A percentile compares a stretch with the other conserved stretches of the same genome.
Evolutionary conservation across 2,329 filamentous ascomycete genomes (phyloP).

Genomic region (Ambrosiella beaveri): DNA sequence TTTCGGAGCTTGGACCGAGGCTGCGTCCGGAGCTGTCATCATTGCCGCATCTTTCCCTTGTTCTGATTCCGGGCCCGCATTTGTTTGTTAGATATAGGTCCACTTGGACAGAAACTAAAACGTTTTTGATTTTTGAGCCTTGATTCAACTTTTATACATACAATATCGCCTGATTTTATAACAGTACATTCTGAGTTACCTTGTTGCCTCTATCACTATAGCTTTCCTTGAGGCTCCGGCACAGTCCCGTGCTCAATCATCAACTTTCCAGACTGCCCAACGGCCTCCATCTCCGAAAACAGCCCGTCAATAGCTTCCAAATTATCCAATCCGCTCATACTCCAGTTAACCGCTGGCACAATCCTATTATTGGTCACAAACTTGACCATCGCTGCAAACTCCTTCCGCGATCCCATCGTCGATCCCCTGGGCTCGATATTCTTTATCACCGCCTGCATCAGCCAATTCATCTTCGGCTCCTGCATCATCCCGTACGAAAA

Average conservation of each 20-base stretch:
- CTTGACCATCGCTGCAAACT: conserved; percentile 79
- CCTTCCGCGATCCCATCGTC: conserved; percentile 80
- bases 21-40: too few species aligned
- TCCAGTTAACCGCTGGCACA: conserved; percentile 58
- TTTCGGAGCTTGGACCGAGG: not conserved
- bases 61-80: not conserved
- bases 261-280: conserved; percentile 80
- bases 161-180: not conserved
- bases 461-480: conserved; percentile 67
- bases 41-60: too few species aligned
- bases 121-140: too few species aligned
- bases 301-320: conserved; percentile 62
- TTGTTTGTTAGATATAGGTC: not conserved
- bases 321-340: conserved; percentile 56
- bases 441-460: conserved; percentile 67
- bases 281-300: conserved; percentile 77
- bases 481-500: conserved; percentile 84
- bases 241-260: conserved; percentile 51
- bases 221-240: conserved; percentile 22
- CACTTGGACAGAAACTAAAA: too few species aligned
- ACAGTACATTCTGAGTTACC: too few species aligned
- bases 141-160: too few species aligned
- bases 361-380: conserved; percentile 64
- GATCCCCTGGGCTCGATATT: conserved; percentile 73
- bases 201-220: conserved; percentile 18